Conservation (phyloP, 1,284 basidiomycete species). For the Puccinia polysora region DNA sequence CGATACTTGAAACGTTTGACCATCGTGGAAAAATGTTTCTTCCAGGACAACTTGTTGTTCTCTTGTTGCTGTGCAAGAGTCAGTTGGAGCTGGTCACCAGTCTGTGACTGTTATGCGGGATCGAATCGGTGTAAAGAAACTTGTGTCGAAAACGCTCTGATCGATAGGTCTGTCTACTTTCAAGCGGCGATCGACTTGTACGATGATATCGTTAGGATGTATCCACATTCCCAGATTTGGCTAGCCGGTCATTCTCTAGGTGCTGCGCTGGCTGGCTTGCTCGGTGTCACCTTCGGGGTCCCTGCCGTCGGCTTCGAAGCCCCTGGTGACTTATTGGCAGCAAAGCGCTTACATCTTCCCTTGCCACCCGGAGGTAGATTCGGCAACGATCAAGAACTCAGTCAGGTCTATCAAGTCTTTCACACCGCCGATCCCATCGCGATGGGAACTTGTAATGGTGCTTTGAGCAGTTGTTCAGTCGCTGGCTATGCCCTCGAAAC, state of each 20-base stretch:
- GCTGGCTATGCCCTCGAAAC: conserved; percentile 65
- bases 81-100: conserved; percentile 89
- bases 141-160: conserved; percentile 73
- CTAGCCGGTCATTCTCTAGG: conserved; percentile 85
- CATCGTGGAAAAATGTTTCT: conserved; percentile 18
- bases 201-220: conserved; percentile 88
- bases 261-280: conserved; percentile 75
- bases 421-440: conserved; percentile 76
- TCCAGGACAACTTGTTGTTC: conserved; percentile 82
- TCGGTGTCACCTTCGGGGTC: conserved; percentile 85
- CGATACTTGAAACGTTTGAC: too few relatives aligned
- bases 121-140: conserved; percentile 68
- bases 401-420: conserved; percentile 64
- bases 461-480: conserved; percentile 63
- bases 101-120: conserved; percentile 83
- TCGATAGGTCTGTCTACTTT: conserved; percentile 83
- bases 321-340: conserved; percentile 82
- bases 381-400: conserved; percentile 44
- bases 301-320: conserved; percentile 86
- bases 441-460: conserved; percentile 68
- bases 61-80: conserved; percentile 95
- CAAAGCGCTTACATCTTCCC: conserved; percentile 80
- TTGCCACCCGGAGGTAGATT: conserved; percentile 54
- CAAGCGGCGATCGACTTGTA: conserved; percentile 71
- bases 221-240: conserved; percentile 89